Evolutionary conservation across 2,329 filamentous ascomycete species (phyloP).

Genomic region (Fusarium torulosum): DNA sequence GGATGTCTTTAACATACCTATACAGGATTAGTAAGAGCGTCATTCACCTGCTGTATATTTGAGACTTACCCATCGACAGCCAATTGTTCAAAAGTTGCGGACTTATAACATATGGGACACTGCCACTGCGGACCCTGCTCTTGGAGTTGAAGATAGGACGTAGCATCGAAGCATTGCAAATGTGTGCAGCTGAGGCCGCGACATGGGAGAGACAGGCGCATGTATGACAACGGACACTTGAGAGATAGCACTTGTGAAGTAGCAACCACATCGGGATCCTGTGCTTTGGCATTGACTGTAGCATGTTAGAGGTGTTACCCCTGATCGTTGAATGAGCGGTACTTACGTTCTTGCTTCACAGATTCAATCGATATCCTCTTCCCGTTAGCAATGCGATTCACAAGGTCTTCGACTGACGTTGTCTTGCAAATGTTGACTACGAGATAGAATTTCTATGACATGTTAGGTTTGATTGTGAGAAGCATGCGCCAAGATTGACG

Average conservation of each 20-base stretch:
- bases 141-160: slow-evolving; percentile 91
- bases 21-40: slow-evolving; percentile 27
- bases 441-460: slow-evolving; percentile 75
- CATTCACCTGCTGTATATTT: neutral
- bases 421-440: slow-evolving; percentile 81
- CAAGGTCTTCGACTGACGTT: slow-evolving; percentile 78
- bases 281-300: slow-evolving; percentile 81
- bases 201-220: slow-evolving; percentile 83
- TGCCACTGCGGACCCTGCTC: slow-evolving; percentile 97
- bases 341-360: slow-evolving; percentile 85
- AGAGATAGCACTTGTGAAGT: slow-evolving; percentile 90
- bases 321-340: slow-evolving; percentile 22
- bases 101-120: slow-evolving; percentile 93
- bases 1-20: slow-evolving; percentile 89
- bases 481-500: slow-evolving; percentile 39
- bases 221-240: slow-evolving; percentile 91
- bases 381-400: slow-evolving; percentile 72
- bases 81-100: slow-evolving; percentile 82
- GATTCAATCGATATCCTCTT: slow-evolving; percentile 82
- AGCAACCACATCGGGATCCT: slow-evolving; percentile 89
- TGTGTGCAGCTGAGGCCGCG: slow-evolving; percentile 85
- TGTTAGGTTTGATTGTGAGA: slow-evolving; percentile 31
- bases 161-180: slow-evolving; percentile 94
- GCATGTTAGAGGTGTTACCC: slow-evolving; percentile 36
- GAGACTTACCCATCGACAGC: slow-evolving; percentile 84